These are phyloP conservation scores for Aspergillus sergii DNA, from an alignment of 2,329 filamentous ascomycete species.

Conservation along the genomic window DNA sequence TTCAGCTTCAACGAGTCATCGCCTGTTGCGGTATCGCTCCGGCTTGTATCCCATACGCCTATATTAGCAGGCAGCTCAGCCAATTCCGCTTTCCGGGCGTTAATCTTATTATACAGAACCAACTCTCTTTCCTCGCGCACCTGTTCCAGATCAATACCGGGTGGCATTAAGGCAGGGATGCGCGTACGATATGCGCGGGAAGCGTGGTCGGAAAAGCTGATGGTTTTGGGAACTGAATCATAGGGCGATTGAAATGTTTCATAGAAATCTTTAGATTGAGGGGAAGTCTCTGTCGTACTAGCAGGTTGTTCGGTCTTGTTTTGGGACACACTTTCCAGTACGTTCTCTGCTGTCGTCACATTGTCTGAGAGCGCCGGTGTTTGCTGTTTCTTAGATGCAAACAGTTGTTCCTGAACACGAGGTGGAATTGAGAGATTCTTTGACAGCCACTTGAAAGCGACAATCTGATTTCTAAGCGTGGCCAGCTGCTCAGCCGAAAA, in stretches of 20 bases:
- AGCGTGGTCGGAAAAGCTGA: slow-evolving; percentile 79
- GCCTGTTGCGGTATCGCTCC: slow-evolving; percentile 67
- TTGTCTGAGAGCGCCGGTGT: slow-evolving; percentile 42
- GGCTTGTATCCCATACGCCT: slow-evolving; percentile 78
- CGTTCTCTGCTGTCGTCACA: slow-evolving; percentile 33
- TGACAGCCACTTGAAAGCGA: slow-evolving; percentile 85
- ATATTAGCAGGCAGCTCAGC: slow-evolving; percentile 83
- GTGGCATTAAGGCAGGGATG: slow-evolving; percentile 85
- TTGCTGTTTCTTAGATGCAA: slow-evolving; percentile 56
- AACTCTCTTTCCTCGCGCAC: slow-evolving; percentile 84
- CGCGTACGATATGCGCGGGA: slow-evolving; percentile 75
- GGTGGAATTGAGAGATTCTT: slow-evolving; percentile 83
- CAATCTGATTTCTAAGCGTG: slow-evolving; percentile 80
- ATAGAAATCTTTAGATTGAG: slow-evolving; percentile 53
- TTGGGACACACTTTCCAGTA: slow-evolving; percentile 44
- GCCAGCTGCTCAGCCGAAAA: slow-evolving; percentile 79
- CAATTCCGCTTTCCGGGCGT: slow-evolving; percentile 79
- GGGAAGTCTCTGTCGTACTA: slow-evolving; percentile 28
- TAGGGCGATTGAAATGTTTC: slow-evolving; percentile 78
- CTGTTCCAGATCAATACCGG: slow-evolving; percentile 84
- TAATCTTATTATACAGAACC: slow-evolving; percentile 87
- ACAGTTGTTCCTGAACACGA: slow-evolving; percentile 80
- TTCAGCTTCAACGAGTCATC: slow-evolving; percentile 86
- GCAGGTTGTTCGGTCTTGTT: slow-evolving; percentile 34
- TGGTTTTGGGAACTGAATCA: slow-evolving; percentile 56